Base-by-base conservation (phyloP, 768 basidiomycete genomes). In the Lactarius tabidus region DNA sequence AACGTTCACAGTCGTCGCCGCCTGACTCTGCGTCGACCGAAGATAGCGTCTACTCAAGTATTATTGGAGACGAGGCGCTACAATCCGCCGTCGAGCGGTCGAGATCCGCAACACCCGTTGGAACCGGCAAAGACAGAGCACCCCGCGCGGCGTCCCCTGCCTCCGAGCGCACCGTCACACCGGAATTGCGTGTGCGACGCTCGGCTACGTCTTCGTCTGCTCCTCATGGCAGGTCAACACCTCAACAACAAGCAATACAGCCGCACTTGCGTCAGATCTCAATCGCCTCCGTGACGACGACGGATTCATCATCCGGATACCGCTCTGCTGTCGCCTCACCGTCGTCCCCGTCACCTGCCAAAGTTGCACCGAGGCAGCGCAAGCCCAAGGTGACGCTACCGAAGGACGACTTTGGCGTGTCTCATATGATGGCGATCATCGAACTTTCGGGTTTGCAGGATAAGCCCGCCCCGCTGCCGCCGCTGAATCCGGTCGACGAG, bases 351-450 rank as follows among this genome's bases (percentile, higher is more conserved):
- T 60, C 67, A 43, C 33, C 58, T 60, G 53, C 18, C 67, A 29
- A 72, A 68, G 60, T 71, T 41, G 81, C 77, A 63, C 73, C 77
- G 1, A 76, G 77, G 48, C 75, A 76, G 23, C 66, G 67, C 57
- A 84, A 79, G 33, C 67, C 69, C 67, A 82, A 76, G 53, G 79
- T 81, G 38, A 73, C 84, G 51, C 75, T 89, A 56, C 84, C 84
- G n/a, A 82, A 81, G 66, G 87, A 95, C 72, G 93, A 95, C 74
- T 95, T 95, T 76, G 95, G 95, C 2, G 78, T 96, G 29, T 77
- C 84, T 9, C 82, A 87, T 59, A 94, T 97, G 91, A 82, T 97
- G 82, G 88, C 91, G 29, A 81, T 95, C 51, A 93, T 97, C 62
- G 89, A 94, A 74, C 81, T 83, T 41, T 86, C 85, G 29, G 72